Conservation (phyloP, 1,139 yeast species). For the Candida pseudoviswanathii region DNA sequence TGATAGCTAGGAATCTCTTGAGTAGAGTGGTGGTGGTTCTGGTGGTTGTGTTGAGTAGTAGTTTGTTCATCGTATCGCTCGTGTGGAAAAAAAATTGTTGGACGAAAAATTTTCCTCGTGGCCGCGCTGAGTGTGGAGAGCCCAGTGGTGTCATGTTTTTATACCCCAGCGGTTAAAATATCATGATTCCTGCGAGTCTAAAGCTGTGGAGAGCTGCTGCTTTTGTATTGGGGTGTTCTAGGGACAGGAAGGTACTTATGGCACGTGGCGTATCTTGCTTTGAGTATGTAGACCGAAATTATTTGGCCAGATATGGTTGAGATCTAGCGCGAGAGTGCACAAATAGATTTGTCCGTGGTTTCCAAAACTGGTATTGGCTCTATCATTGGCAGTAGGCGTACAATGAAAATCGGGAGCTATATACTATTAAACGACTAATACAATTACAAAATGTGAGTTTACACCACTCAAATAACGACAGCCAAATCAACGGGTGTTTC, state of each 20-base stretch:
- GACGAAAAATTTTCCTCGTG: background rate
- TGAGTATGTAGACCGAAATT: too few relatives aligned
- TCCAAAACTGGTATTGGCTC: background rate
- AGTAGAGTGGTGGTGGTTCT: background rate
- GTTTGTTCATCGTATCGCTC: background rate
- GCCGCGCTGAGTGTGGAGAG: background rate
- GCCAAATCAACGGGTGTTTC: conserved; percentile 26
- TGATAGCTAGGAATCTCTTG: background rate
- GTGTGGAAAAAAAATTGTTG: background rate
- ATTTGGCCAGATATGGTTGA: too few relatives aligned
- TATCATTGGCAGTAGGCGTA: background rate
- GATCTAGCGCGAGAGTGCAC: too few relatives aligned
- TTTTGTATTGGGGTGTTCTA: too few relatives aligned
- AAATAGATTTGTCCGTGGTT: too few relatives aligned
- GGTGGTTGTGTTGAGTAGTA: background rate
- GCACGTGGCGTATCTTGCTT: too few relatives aligned
- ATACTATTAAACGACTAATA: background rate
- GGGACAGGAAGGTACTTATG: too few relatives aligned
- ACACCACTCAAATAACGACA: too few relatives aligned
- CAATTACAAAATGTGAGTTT: background rate
- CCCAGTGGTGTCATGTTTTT: background rate
- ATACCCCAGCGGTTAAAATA: too few relatives aligned
- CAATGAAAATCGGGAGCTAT: background rate
- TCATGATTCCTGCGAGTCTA: too few relatives aligned
- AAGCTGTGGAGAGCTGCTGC: too few relatives aligned